These are phyloP conservation scores for Schizosaccharomyces octosporus DNA, from an alignment of 805 yeast genomes.

Conservation along the genomic window DNA sequence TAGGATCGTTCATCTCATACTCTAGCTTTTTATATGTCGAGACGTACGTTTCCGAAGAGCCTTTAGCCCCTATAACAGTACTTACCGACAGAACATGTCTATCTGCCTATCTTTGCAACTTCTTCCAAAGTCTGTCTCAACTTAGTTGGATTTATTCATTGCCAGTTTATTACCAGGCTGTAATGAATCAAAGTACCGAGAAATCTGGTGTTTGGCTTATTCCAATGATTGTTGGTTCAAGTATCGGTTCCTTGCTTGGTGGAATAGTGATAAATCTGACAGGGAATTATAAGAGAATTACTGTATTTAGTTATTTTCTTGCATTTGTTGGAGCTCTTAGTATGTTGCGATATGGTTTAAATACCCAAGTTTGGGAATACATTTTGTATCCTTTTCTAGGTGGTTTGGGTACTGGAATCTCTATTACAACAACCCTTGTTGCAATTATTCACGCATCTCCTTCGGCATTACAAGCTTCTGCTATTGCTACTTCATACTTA, in stretches of 20 bases:
- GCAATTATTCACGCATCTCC: conserved; percentile 44
- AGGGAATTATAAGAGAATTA: conserved; percentile 17
- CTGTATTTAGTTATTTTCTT: conserved; percentile 4
- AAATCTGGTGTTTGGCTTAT: conserved; percentile 27
- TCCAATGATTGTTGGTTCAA: conserved; percentile 38
- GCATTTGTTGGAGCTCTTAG: background rate
- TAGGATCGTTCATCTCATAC: conserved; percentile 14
- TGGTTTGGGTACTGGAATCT: conserved; percentile 30
- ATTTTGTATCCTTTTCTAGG: conserved; percentile 18
- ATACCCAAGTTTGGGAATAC: background rate
- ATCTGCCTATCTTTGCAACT: conserved; percentile 40
- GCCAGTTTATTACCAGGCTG: conserved; percentile 44
- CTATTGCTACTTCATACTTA: conserved; percentile 53
- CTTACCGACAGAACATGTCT: conserved; percentile 33
- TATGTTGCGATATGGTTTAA: background rate
- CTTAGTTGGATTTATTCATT: conserved; percentile 39
- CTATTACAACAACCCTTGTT: conserved; percentile 32
- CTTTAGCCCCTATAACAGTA: conserved; percentile 39
- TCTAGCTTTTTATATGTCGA: conserved; percentile 28
- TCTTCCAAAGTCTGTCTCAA: conserved; percentile 47
- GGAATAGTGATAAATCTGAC: conserved; percentile 45
- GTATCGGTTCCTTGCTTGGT: conserved; percentile 38
- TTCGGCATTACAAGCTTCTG: conserved; percentile 35
- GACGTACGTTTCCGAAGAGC: conserved; percentile 27
- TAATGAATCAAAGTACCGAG: conserved; percentile 26